Evolutionary conservation across 2,329 filamentous ascomycete genomes (phyloP).

Genomic region (Fusarium praegraminearum): DNA sequence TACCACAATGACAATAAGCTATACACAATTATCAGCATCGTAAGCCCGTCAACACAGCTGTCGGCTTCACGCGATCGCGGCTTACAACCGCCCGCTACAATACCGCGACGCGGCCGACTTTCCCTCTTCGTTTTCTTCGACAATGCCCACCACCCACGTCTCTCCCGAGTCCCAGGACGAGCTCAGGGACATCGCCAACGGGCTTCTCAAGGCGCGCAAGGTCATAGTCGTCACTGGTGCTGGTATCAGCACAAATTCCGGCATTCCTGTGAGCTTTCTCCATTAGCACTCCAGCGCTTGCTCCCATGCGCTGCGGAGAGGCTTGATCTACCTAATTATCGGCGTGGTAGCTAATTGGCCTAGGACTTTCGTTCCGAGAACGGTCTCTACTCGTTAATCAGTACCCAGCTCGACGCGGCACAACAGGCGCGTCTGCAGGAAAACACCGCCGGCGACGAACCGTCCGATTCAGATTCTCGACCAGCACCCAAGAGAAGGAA

Average conservation of each 20-base stretch:
- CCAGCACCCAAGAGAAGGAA: constrained; percentile 52
- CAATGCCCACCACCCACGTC: constrained; percentile 71
- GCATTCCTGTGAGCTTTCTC: constrained; percentile 70
- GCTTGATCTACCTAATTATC: neutral
- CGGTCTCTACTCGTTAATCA: constrained; percentile 78
- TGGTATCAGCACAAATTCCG: constrained; percentile 80
- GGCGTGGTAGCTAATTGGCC: constrained; percentile 26
- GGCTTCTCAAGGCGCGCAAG: constrained; percentile 73
- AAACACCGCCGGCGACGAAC: constrained; percentile 36
- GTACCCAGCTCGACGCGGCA: constrained; percentile 72
- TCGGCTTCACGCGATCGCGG: constrained; percentile 40
- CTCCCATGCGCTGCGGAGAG: constrained; percentile 7
- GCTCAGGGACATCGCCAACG: constrained; percentile 74
- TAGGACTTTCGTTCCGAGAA: constrained; percentile 80
- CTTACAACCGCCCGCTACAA: constrained; percentile 25
- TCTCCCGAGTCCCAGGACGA: constrained; percentile 62
- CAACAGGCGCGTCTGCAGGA: constrained; percentile 51
- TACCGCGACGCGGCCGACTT: constrained; percentile 47
- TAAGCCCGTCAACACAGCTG: constrained; percentile 28
- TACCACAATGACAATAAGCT: constrained; percentile 40
- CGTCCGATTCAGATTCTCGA: constrained; percentile 31
- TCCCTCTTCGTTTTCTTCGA: constrained; percentile 40
- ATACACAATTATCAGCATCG: constrained; percentile 4
- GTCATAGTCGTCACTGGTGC: constrained; percentile 79
- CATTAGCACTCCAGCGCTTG: constrained; percentile 20